Percentiles rank a stretch among this genome's conserved stretches.
Evolutionary conservation across 2,329 filamentous ascomycete species (phyloP).

Genomic region (Tolypocladium tundrense): DNA sequence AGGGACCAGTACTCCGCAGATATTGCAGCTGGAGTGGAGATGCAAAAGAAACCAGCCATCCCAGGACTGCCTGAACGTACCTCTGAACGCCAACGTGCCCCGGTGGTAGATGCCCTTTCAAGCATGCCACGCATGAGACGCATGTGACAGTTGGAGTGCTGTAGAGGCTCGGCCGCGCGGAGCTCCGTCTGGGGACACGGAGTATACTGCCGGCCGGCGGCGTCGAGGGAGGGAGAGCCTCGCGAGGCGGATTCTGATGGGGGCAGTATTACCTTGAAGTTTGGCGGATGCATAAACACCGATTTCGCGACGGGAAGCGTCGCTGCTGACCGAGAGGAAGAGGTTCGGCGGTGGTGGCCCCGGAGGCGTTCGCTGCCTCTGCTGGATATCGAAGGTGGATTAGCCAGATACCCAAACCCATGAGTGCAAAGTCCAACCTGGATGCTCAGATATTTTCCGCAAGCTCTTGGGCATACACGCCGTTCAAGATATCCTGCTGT

Average conservation of each 20-base stretch:
- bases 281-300: slow-evolving; percentile 5
- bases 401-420: not conserved
- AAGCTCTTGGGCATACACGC: not conserved
- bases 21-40: not conserved
- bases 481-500: not conserved
- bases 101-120: not conserved
- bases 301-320: not conserved
- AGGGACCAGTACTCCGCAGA: not conserved
- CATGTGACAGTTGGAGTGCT: not conserved
- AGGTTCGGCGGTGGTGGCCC: not conserved
- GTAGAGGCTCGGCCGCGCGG: not conserved
- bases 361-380: not conserved
- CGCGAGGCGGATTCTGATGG: not conserved
- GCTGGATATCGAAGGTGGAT: not conserved
- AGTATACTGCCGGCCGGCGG: not conserved
- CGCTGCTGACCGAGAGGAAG: not conserved
- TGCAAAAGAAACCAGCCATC: not conserved
- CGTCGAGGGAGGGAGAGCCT: not conserved
- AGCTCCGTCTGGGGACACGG: not conserved
- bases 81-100: not conserved
- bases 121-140: not conserved
- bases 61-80: not conserved
- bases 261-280: slow-evolving; percentile 3
- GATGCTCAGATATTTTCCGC: not conserved
- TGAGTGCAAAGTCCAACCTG: not conserved